Base-by-base conservation (phyloP, 108 stramenopile species). In the Schizochytrium sp. region DNA sequence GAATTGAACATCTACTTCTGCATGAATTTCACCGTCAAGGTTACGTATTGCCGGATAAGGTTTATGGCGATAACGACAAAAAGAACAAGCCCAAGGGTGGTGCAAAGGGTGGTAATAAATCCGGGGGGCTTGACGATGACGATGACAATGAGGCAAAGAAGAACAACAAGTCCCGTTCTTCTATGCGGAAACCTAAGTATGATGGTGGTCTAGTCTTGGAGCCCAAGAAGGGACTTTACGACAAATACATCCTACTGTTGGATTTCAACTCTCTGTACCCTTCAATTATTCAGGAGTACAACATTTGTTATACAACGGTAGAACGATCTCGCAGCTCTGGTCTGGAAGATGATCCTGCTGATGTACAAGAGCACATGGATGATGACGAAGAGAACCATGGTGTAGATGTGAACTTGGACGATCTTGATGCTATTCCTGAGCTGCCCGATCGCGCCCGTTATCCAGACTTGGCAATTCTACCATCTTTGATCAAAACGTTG, bases 211-310 rank as follows among this genome's bases (percentile, higher is more conserved):
- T 99, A 59, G 99, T 99, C 58, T 92, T 99, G 87, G 99, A 99
- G 90, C 99, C 99, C n/a, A 99, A 99, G 95, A 97, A 96, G 91
- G 99, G 99, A 61, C 92, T 99, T 55, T 99, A 99, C 91, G 99
- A 99, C 94, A 95, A 97, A 49, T 98, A 96, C 93, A 98, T 99
- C 90, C 96, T 99, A 42, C 91, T 99, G 56, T 90, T 99, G 61
- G 99, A 99, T 93, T 99, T 99, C 96, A 98, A 98, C 95, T 96
- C 96, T 91, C 93, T 99, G 76, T 99, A 99, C 90, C 99, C 99
- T 0, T 97, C 96, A 28, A 94, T 99, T 72, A 99, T 99, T 87
- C 99, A 99, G 93, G 99, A 99, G 94, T 99, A 98, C 96, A 99
- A 99, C 92, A 92, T 99, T 87, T 99, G 99, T 93, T 99, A 98